These are phyloP conservation scores for Tetrapisispora pingtungensis DNA, from an alignment of 805 yeast species.

Conservation along the genomic window DNA sequence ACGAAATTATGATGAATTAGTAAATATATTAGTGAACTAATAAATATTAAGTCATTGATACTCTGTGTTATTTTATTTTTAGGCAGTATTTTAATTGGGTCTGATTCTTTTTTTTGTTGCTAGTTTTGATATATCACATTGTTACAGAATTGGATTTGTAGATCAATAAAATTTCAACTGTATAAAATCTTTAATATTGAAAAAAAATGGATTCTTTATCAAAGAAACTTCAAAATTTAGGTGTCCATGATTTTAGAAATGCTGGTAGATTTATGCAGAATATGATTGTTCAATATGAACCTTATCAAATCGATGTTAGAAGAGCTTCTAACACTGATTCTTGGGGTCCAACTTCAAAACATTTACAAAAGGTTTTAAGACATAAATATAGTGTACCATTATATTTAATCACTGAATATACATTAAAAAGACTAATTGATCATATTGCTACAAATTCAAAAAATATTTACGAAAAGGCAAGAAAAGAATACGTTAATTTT, in stretches of 20 bases:
- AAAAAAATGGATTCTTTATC: conserved; percentile 24
- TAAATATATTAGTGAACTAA: too few species aligned
- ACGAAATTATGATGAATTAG: too few species aligned
- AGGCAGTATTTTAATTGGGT: too few species aligned
- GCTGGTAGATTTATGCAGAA: conserved; percentile 34
- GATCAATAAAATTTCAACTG: too few species aligned
- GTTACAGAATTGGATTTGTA: too few species aligned
- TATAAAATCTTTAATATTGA: too few species aligned
- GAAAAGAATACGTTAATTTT: conserved; percentile 32
- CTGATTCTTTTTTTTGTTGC: too few species aligned
- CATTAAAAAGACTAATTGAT: conserved; percentile 28
- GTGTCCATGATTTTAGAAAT: conserved; percentile 32
- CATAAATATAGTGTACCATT: conserved; percentile 24
- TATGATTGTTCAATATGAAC: conserved; percentile 30
- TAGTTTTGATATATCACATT: too few species aligned
- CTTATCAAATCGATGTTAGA: conserved; percentile 32
- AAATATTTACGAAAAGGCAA: conserved; percentile 30
- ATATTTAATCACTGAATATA: conserved; percentile 28
- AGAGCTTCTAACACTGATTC: conserved; percentile 42
- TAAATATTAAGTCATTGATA: too few species aligned
- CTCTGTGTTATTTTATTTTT: too few species aligned
- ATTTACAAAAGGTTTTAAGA: conserved; percentile 30
- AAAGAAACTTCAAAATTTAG: conserved; percentile 28
- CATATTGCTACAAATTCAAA: conserved; percentile 30
- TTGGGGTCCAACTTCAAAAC: conserved; percentile 44